Base-by-base conservation (phyloP, 1,284 basidiomycete genomes). In the Ustilago shanxiensis region DNA sequence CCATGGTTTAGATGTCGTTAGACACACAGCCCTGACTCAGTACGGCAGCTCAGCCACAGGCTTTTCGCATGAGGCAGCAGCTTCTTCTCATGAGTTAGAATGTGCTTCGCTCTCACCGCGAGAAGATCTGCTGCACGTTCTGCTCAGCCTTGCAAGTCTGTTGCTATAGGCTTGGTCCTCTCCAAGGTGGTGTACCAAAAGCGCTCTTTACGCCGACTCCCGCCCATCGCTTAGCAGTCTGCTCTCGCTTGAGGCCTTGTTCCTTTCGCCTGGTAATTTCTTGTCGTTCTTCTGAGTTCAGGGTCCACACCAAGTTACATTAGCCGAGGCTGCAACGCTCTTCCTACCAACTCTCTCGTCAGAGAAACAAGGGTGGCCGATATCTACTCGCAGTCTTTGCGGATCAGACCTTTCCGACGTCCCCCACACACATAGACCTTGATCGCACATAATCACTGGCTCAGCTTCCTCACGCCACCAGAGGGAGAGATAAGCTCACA, bases 391-490 rank as follows among this genome's bases (percentile, higher is more conserved):
- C 24, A 49, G 7, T 14, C 14, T 11, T 49, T 49, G 47, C 47
- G 47, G 47, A 28, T 49, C 7, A 28, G 47, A 49, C 47, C 47
- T 49, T 49, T 49, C 47, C 26, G 47, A 49, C 41, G 41, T 22
- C 20, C 41, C 41, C 41, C 20, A 44, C 41, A 44, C 41, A 44
- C 1, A 44, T n/a, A n/a, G n/a, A n/a, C n/a, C 41, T 44, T 22
- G 20, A 18, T 44, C 41, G 8, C 41, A 44, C 5, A 44, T n/a
- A 44, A 20, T 44, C 41, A 14, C 41, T 44, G 11, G 20, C 41
- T 13, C 13, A 28, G 20, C 41, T 28, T 20, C 9, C 47, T 49
- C 24, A 49, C 47, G 24, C 47, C 24, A 49, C 28, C 22, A 28
- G n/a, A 26, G 47, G 14, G 4, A 49, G 13, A 49, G 47, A 49